Conservation (phyloP, 495 filamentous ascomycete species). For the Aspergillus affinis region DNA sequence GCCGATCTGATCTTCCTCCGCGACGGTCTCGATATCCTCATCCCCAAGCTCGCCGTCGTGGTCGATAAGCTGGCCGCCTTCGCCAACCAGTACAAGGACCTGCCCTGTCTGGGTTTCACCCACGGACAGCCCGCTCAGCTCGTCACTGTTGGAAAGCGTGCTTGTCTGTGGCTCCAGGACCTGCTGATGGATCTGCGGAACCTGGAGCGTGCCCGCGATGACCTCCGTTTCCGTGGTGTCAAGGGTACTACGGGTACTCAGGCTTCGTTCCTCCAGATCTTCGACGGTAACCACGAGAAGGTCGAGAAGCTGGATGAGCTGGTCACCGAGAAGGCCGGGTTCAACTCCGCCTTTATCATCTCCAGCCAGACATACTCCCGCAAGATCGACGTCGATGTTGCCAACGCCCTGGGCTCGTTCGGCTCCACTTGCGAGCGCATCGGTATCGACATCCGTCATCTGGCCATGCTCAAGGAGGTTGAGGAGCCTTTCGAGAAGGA, state of each 20-base stretch:
- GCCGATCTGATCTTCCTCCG: slow-evolving; percentile 83
- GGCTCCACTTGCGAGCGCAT: slow-evolving; percentile 80
- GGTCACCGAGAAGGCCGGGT: slow-evolving; percentile 82
- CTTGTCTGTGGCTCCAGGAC: slow-evolving; percentile 84
- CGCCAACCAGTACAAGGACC: slow-evolving; percentile 71
- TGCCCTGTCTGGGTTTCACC: slow-evolving; percentile 71
- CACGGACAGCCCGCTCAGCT: slow-evolving; percentile 78
- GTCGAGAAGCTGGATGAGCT: slow-evolving; percentile 71
- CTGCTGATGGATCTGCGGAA: slow-evolving; percentile 83
- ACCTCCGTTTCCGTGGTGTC: slow-evolving; percentile 80
- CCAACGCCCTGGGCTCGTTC: slow-evolving; percentile 78
- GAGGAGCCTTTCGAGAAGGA: slow-evolving; percentile 89
- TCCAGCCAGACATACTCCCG: slow-evolving; percentile 81
- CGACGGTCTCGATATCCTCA: slow-evolving; percentile 70
- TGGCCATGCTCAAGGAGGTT: slow-evolving; percentile 78
- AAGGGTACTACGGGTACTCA: slow-evolving; percentile 79
- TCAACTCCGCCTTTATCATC: slow-evolving; percentile 68
- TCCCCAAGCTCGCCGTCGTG: slow-evolving; percentile 83
- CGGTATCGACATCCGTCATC: slow-evolving; percentile 71
- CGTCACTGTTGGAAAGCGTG: slow-evolving; percentile 75
- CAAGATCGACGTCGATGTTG: slow-evolving; percentile 80
- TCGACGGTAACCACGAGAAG: slow-evolving; percentile 76
- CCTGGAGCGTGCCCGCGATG: slow-evolving; percentile 70
- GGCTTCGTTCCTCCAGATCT: slow-evolving; percentile 81
- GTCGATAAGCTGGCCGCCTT: slow-evolving; percentile 79